Evolutionary conservation across 1,284 basidiomycete genomes (phyloP).

Genomic region (Coriolopsis trogii): DNA sequence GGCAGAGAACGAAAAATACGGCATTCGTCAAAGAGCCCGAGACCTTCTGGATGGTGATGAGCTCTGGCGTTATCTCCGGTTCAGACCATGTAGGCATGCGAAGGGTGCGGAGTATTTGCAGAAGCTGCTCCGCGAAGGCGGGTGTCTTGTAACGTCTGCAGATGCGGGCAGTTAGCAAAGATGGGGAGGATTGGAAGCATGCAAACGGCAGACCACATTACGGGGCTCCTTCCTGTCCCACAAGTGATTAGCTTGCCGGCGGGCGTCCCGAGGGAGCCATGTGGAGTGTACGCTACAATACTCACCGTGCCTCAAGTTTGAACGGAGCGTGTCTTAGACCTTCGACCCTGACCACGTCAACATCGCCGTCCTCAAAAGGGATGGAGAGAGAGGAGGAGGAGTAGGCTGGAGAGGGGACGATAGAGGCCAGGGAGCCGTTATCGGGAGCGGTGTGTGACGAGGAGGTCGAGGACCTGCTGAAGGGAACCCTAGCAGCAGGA

Average conservation of each 20-base stretch:
- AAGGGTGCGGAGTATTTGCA: slow-evolving; percentile 57
- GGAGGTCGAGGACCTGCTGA: slow-evolving; percentile 26
- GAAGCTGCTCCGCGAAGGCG: slow-evolving; percentile 59
- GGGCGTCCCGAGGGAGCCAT: slow-evolving; percentile 27
- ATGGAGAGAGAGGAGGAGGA: slow-evolving; percentile 46
- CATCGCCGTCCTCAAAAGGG: slow-evolving; percentile 43
- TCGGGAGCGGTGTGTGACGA: slow-evolving; percentile 28
- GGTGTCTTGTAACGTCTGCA: slow-evolving; percentile 68
- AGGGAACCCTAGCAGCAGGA: slow-evolving; percentile 16
- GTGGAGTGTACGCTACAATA: slow-evolving; percentile 16
- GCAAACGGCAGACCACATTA: slow-evolving; percentile 29
- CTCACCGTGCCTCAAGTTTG: slow-evolving; percentile 77
- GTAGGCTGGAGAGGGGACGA: slow-evolving; percentile 28
- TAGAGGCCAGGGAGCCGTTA: slow-evolving; percentile 18
- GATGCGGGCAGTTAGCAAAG: slow-evolving; percentile 17
- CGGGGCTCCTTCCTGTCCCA: slow-evolving; percentile 26
- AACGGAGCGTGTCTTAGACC: slow-evolving; percentile 66
- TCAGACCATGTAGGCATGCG: slow-evolving; percentile 62
- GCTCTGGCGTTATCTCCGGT: slow-evolving; percentile 46
- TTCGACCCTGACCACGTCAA: slow-evolving; percentile 54
- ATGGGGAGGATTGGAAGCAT: slow-evolving; percentile 10
- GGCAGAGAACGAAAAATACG: slow-evolving; percentile 88
- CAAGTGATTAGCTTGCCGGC: slow-evolving; percentile 27
- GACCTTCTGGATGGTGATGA: slow-evolving; percentile 75
- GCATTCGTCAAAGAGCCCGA: slow-evolving; percentile 93